Evolutionary conservation across 2,329 filamentous ascomycete species (phyloP).

Genomic region (Emmonsiellopsis sp.): DNA sequence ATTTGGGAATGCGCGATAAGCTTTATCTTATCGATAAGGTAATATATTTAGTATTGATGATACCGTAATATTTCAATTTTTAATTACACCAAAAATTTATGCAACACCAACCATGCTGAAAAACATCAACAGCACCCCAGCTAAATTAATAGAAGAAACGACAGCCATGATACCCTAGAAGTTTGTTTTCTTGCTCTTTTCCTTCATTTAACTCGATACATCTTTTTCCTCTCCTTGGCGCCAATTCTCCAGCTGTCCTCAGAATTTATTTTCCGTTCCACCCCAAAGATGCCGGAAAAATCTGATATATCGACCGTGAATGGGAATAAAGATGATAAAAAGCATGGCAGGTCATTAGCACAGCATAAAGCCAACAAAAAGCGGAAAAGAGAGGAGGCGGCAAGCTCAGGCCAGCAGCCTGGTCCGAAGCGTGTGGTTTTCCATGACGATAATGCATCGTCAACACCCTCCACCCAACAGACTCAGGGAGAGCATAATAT

Average conservation of each 20-base stretch:
- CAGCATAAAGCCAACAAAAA: slow-evolving; percentile 23
- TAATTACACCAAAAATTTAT: not conserved
- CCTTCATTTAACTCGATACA: not conserved
- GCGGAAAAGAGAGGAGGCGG: slow-evolving; percentile 22
- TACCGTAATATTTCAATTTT: not conserved
- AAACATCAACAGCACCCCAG: not conserved
- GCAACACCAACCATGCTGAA: not conserved
- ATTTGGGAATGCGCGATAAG: too few relatives aligned
- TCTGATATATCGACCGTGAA: not conserved
- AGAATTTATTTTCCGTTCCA: too few relatives aligned
- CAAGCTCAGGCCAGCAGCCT: slow-evolving; percentile 4
- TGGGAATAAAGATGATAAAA: not conserved
- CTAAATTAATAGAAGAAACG: not conserved
- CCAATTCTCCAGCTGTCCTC: not conserved
- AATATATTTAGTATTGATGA: not conserved
- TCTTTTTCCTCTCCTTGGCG: too few relatives aligned
- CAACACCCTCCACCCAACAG: not conserved
- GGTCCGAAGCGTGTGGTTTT: slow-evolving; percentile 6
- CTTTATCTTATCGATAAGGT: not conserved
- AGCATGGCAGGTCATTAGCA: not conserved
- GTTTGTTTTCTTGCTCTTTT: not conserved
- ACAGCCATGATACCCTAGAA: not conserved
- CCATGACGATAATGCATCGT: slow-evolving; percentile 3
- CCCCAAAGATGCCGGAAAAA: not conserved
- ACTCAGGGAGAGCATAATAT: not conserved